A percentile compares a stretch with the other conserved stretches of the same genome.
These are phyloP conservation scores for Coniella lustricola DNA, from an alignment of 2,329 filamentous ascomycete species.

Conservation along the genomic window DNA sequence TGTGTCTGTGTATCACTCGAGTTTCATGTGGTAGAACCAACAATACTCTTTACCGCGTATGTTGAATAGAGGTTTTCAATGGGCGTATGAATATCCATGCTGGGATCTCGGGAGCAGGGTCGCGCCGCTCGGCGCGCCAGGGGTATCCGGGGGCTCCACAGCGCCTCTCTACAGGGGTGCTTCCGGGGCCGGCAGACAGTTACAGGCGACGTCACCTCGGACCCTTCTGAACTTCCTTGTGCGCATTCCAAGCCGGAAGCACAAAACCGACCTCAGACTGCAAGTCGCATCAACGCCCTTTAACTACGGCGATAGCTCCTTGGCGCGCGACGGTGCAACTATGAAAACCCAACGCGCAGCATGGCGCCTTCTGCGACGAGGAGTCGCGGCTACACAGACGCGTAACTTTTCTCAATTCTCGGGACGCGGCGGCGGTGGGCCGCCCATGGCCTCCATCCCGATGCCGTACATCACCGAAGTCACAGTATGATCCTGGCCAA, in stretches of 20 bases:
- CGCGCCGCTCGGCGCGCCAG: background rate
- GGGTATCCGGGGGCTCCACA: background rate
- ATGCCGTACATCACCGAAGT: constrained; percentile 55
- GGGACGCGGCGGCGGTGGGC: constrained; percentile 22
- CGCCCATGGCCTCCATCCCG: constrained; percentile 37
- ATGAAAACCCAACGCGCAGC: constrained; percentile 32
- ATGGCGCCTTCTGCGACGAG: constrained; percentile 27
- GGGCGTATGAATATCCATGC: background rate
- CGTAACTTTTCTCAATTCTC: constrained; percentile 39
- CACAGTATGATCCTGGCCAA: constrained; percentile 31
- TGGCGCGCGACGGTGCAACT: background rate
- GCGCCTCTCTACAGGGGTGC: background rate
- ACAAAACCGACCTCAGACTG: background rate
- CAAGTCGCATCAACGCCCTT: too few relatives aligned
- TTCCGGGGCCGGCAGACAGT: background rate
- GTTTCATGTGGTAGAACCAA: too few relatives aligned
- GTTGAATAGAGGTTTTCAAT: background rate
- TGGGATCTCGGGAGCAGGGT: background rate
- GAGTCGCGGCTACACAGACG: constrained; percentile 27
- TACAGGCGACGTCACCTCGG: constrained; percentile 9
- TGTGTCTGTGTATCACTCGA: too few relatives aligned
- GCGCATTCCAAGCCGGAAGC: background rate
- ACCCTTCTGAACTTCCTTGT: background rate
- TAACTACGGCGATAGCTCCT: background rate
- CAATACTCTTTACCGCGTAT: too few relatives aligned